Evolutionary conservation across 768 basidiomycete species (phyloP).

Genomic region (Russula lepida): DNA sequence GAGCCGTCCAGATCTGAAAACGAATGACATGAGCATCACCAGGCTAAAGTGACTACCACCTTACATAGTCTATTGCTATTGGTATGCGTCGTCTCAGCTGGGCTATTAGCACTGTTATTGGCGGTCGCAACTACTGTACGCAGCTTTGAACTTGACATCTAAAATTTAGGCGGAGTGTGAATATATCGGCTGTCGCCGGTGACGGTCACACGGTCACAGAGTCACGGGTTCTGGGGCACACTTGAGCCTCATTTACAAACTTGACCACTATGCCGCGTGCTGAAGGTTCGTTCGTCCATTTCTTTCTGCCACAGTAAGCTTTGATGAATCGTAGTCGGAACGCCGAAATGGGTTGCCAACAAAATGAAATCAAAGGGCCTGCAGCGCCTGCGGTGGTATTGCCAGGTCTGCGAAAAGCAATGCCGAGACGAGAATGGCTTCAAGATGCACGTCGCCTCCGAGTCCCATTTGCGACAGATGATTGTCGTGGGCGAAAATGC

Average conservation of each 20-base stretch:
- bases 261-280: constrained; percentile 18
- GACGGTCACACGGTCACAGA: no score
- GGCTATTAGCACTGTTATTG: no score
- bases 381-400: constrained; percentile 95
- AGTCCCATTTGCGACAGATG: constrained; percentile 93
- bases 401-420: constrained; percentile 98
- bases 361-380: constrained; percentile 97
- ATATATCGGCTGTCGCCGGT: not conserved
- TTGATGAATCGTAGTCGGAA: constrained; percentile 49
- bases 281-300: constrained; percentile 6
- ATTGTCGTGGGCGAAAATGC: constrained; percentile 84
- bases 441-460: constrained; percentile 87
- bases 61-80: no score
- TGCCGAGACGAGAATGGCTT: constrained; percentile 99
- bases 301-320: not conserved
- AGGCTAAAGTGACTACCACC: no score
- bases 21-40: no score
- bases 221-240: not conserved
- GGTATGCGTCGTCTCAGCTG: no score
- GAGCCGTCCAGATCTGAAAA: no score
- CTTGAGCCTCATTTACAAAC: not conserved
- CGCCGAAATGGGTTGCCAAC: constrained; percentile 85
- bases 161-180: not conserved
- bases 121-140: no score
- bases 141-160: not conserved